A percentile compares a stretch with the other conserved stretches of the same genome.
These are phyloP conservation scores for Hyphodiscus sp. DNA, from an alignment of 2,329 filamentous ascomycete genomes.

Conservation along the genomic window DNA sequence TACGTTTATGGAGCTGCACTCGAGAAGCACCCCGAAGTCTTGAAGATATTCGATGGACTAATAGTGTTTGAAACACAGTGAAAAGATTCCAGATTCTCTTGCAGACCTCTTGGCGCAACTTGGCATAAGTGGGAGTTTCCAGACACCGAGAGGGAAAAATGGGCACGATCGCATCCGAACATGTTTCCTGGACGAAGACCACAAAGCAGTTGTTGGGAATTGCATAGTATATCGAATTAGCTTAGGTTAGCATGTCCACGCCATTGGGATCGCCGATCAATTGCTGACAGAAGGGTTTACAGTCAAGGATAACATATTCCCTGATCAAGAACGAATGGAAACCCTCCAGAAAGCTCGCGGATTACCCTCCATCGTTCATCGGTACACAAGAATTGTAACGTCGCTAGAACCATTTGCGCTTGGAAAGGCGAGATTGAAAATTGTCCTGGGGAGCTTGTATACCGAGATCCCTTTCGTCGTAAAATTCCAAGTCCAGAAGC, in stretches of 20 bases:
- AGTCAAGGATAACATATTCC: conserved; percentile 3
- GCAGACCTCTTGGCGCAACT: conserved; percentile 5
- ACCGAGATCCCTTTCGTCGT: conserved; percentile 43
- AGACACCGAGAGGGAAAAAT: not conserved
- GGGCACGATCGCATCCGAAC: conserved; percentile 23
- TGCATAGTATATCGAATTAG: conserved; percentile 45
- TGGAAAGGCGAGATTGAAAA: conserved; percentile 16
- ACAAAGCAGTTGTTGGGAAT: conserved; percentile 35
- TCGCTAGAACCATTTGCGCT: conserved; percentile 10
- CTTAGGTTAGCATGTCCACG: conserved; percentile 13
- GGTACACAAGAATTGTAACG: conserved; percentile 8
- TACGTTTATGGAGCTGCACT: not conserved
- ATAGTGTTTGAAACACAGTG: not conserved
- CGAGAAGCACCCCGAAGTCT: not conserved
- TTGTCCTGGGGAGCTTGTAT: conserved; percentile 18
- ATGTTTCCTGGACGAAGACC: conserved; percentile 30
- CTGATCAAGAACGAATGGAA: conserved; percentile 20
- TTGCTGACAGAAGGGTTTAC: not conserved
- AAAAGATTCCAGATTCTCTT: conserved; percentile 14
- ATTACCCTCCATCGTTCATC: conserved; percentile 28
- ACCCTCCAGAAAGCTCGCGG: conserved; percentile 26
- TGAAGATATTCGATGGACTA: not conserved
- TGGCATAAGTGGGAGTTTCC: conserved; percentile 3
- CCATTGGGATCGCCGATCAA: not conserved
- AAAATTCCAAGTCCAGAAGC: conserved; percentile 55